phyloP scores from a whole-genome alignment of 305 asterid species.

The Rubia balearica region DNA sequence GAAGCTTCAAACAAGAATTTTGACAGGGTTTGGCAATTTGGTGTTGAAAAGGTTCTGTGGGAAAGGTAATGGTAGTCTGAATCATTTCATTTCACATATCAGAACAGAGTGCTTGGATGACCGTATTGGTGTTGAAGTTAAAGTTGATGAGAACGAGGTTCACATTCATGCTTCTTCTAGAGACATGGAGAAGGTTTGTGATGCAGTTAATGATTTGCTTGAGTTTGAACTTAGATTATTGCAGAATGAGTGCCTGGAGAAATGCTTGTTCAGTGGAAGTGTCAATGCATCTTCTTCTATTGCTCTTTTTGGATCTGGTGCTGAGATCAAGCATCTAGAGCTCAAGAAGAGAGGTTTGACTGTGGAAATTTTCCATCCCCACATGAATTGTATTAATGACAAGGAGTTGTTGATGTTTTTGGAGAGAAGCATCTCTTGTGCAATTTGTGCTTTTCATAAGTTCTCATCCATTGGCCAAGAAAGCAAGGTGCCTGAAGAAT shows the following conservation, averaged over 20 bases:
- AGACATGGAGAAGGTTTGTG: conserved; percentile 54
- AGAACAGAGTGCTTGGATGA: conserved; percentile 55
- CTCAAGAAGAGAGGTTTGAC: conserved; percentile 68
- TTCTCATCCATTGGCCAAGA: conserved; percentile 33
- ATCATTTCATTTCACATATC: conserved; percentile 45
- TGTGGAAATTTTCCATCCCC: conserved; percentile 59
- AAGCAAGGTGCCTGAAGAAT: conserved; percentile 46
- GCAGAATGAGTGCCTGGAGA: conserved; percentile 70
- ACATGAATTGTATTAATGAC: conserved; percentile 38
- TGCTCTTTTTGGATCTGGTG: conserved; percentile 93
- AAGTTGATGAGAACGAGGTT: conserved; percentile 58
- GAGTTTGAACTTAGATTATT: conserved; percentile 53
- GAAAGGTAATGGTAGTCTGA: conserved; percentile 41
- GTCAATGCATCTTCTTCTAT: conserved; percentile 41
- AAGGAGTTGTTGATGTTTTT: conserved; percentile 57
- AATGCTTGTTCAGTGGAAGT: conserved; percentile 55
- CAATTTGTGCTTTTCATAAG: conserved; percentile 52
- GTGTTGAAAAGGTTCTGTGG: conserved; percentile 79
- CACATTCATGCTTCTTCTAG: conserved; percentile 50
- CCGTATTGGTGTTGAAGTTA: conserved; percentile 56
- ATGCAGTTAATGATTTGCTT: conserved; percentile 44
- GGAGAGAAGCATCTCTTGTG: conserved; percentile 46
- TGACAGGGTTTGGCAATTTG: conserved; percentile 55
- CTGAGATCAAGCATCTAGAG: conserved; percentile 79
- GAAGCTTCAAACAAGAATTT: conserved; percentile 50